A percentile compares a stretch with the other conserved stretches of the same genome.
These are phyloP conservation scores for Hyphochytrium catenoides DNA, from an alignment of 352 stramenopile species.

Conservation along the genomic window DNA sequence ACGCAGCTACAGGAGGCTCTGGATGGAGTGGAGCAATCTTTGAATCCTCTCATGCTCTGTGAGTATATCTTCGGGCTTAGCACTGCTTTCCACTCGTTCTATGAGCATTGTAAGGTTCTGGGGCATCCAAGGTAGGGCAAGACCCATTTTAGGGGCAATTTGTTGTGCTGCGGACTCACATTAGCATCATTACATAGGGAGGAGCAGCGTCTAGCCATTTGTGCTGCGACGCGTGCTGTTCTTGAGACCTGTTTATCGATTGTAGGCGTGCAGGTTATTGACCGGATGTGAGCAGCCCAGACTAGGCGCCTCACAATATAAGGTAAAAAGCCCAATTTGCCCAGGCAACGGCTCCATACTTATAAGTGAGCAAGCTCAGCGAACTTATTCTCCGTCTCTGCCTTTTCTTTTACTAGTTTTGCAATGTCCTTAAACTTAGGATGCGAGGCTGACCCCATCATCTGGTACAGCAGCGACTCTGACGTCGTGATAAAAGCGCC, in stretches of 20 bases:
- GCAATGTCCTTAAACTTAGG: conserved; percentile 77
- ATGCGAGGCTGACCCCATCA: conserved; percentile 70
- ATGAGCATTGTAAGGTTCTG: conserved; percentile 45
- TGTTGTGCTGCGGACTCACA: too few relatives aligned
- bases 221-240: conserved; percentile 35
- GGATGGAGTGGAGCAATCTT: neutral
- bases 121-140: too few relatives aligned
- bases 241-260: conserved; percentile 32
- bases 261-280: conserved; percentile 28
- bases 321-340: too few relatives aligned
- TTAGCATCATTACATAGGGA: too few relatives aligned
- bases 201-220: conserved; percentile 35
- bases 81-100: conserved; percentile 47
- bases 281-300: too few relatives aligned
- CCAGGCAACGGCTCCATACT: too few relatives aligned
- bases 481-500: conserved; percentile 86
- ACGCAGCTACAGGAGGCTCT: conserved; percentile 53
- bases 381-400: too few relatives aligned
- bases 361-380: too few relatives aligned
- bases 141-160: too few relatives aligned
- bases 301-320: too few relatives aligned
- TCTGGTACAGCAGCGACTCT: conserved; percentile 83
- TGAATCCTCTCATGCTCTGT: conserved; percentile 31
- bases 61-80: conserved; percentile 54
- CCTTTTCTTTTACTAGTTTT: conserved; percentile 84